Base-by-base conservation (phyloP, 78 protist genomes). In the Dictyostelium intermedium region DNA sequence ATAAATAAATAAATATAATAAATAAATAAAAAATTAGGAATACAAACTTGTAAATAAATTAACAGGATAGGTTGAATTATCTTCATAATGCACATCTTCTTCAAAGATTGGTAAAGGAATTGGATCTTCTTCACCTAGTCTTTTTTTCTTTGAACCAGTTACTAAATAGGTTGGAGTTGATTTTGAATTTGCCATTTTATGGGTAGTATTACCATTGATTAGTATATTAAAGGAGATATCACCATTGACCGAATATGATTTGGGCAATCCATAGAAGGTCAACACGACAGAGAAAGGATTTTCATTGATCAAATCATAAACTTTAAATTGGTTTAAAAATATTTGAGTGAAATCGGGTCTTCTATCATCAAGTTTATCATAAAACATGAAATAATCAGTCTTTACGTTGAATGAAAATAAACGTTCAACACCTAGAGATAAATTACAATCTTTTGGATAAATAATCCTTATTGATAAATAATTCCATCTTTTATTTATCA, bases 291-390 rank as follows among this genome's bases (percentile, higher is more conserved):
- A 82, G 23, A 72, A 47, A 14, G 50, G 30, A 53, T 43, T 41
- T 14, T 45, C 34, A 50, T 84, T 84, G 13, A 43, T 79, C 6
- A 5, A 34, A 25, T 34, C 53, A 10, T 20, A 39, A 0, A 84
- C 39, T 11, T 20, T 72, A 50, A 84, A 84, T 32, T 32, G 25
- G 11, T 60, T 9, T 27, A 84, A 34, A 20, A 66, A 84, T 39
- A 84, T 50, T 37, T 30, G 25, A 11, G 82, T 20, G 25, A 32
- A 74, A 34, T 84, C 91, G n/a, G 91, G 91, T 43, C 3, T 47
- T 30, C 89, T 20, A 35, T 11, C 11, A 13, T 83, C 89, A 6
- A 35, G 7, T 20, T 23, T 37, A 11, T 63, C 61, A 14, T 37
- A 23, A 32, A 81, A 32, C 20, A 82, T 7, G 13, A 50, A 2